Conservation (phyloP, 306 rosid species). For the Acmispon strigosus region DNA sequence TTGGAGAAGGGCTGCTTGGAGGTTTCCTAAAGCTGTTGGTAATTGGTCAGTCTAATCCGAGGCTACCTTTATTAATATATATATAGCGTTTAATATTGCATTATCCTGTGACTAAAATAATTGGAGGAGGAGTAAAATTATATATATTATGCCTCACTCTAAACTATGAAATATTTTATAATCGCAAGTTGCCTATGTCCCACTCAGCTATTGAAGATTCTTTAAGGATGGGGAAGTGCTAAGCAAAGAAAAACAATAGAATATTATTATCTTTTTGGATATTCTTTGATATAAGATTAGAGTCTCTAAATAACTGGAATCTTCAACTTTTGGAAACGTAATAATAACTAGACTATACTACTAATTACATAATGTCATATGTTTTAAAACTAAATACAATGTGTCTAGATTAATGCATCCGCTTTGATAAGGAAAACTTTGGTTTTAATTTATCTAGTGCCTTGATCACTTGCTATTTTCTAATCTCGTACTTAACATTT, state of each 20-base stretch:
- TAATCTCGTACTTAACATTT: too few relatives aligned
- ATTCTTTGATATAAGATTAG: neutral
- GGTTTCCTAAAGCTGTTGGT: neutral
- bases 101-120: neutral
- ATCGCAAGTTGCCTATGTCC: slow-evolving; percentile 10
- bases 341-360: neutral
- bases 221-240: neutral
- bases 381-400: neutral
- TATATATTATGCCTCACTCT: neutral
- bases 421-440: too few relatives aligned
- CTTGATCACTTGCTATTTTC: neutral
- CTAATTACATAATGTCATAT: neutral
- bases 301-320: neutral
- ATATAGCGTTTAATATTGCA: neutral
- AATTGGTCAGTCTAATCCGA: neutral
- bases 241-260: neutral
- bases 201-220: slow-evolving; percentile 11
- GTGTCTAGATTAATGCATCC: too few relatives aligned
- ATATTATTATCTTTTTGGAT: neutral
- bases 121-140: neutral
- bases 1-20: neutral
- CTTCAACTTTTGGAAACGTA: too few relatives aligned
- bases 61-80: too few relatives aligned
- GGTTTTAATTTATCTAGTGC: neutral
- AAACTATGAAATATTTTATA: neutral